Conservation (phyloP, 305 asterid genomes). For the Fraxinus albicans region DNA sequence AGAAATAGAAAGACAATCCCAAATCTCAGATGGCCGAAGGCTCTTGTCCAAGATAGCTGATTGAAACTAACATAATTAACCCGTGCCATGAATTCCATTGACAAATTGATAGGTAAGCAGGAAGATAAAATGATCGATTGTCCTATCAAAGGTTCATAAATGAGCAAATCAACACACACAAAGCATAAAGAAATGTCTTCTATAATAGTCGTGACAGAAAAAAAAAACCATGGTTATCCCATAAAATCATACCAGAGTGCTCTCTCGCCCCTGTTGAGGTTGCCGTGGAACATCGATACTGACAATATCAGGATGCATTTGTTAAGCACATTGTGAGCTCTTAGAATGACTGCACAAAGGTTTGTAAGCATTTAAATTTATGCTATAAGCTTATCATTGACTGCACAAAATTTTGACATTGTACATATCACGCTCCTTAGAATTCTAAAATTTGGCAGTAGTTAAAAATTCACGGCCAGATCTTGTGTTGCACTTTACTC, state of each 20-base stretch:
- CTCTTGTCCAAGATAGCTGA: not conserved
- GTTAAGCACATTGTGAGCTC: conserved; percentile 62
- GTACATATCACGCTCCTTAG: not conserved
- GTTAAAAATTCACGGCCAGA: not conserved
- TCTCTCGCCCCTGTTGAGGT: conserved; percentile 63
- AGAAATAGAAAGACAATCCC: not conserved
- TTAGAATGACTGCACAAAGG: conserved; percentile 60
- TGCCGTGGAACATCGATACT: conserved; percentile 79
- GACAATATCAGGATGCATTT: conserved; percentile 53
- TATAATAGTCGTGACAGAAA: no score
- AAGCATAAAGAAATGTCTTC: conserved; percentile 4
- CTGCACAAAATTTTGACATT: not conserved
- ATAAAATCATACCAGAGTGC: conserved; percentile 59
- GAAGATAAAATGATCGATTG: not conserved
- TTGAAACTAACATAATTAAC: conserved; percentile 9
- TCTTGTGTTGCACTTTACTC: not conserved
- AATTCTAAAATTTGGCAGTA: not conserved
- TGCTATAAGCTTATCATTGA: not conserved
- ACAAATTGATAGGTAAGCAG: not conserved
- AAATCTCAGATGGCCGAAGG: conserved; percentile 10
- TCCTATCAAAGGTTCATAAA: not conserved
- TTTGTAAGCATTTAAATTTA: not conserved
- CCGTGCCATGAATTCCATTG: not conserved
- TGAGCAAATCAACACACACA: conserved; percentile 2
- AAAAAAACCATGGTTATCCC: conserved; percentile 2